Percentiles rank a stretch among this genome's conserved stretches.
phyloP scores from a whole-genome alignment of 1,139 yeast genomes.

The Meyerozyma athensensis region DNA sequence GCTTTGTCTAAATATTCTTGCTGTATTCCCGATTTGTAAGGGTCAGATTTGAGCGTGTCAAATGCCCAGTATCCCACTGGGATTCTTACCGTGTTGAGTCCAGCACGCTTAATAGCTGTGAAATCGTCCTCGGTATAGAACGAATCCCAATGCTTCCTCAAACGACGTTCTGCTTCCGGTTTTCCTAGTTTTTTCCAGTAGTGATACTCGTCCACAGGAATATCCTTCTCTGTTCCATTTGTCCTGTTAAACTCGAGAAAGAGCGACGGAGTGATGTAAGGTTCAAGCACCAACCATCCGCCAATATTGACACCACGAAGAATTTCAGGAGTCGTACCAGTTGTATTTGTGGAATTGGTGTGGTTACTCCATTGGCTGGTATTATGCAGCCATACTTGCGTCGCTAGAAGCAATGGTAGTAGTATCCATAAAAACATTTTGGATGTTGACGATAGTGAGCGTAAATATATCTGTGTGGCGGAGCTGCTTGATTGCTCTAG shows the following conservation, averaged over 20 bases:
- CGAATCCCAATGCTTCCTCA: slow-evolving; percentile 49
- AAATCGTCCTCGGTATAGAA: slow-evolving; percentile 56
- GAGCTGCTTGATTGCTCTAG: no score
- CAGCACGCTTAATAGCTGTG: slow-evolving; percentile 38
- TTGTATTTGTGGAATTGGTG: slow-evolving; percentile 17
- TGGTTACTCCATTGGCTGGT: slow-evolving; percentile 8
- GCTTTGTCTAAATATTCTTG: slow-evolving; percentile 50
- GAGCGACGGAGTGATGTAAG: slow-evolving; percentile 59
- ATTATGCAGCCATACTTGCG: slow-evolving; percentile 4
- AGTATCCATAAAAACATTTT: no score
- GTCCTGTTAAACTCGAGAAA: slow-evolving; percentile 34
- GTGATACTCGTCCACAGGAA: slow-evolving; percentile 59
- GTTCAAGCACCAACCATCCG: slow-evolving; percentile 65
- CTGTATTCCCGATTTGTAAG: slow-evolving; percentile 52
- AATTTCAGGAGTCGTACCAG: slow-evolving; percentile 2
- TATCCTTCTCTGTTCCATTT: slow-evolving; percentile 25
- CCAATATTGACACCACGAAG: slow-evolving; percentile 53
- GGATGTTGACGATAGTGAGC: no score
- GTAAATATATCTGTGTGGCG: no score
- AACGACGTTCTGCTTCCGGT: slow-evolving; percentile 35
- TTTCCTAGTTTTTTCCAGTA: slow-evolving; percentile 45
- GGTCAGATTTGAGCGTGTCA: slow-evolving; percentile 42
- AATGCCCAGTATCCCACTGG: slow-evolving; percentile 74
- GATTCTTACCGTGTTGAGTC: slow-evolving; percentile 58
- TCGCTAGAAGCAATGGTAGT: neutral